A percentile compares a stretch with the other conserved stretches of the same genome.
Conservation (phyloP, 495 filamentous ascomycete genomes). For the Lentithecium fluviatile region DNA sequence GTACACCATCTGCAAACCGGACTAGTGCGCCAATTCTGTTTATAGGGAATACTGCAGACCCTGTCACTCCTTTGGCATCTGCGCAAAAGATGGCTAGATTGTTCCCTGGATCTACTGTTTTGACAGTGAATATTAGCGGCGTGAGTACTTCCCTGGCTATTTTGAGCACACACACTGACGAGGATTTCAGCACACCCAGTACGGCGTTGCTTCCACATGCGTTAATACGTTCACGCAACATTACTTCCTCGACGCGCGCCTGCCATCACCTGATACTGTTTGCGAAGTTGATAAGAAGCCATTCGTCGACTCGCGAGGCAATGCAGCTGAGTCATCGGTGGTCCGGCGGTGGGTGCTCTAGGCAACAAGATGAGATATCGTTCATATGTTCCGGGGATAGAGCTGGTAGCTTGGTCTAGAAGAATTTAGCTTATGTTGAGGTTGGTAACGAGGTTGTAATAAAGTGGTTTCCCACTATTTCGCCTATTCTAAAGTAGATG, state of each 20-base stretch:
- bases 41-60: constrained; percentile 55
- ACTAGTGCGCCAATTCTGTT: constrained; percentile 52
- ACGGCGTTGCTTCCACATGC: background rate
- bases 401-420: too few relatives aligned
- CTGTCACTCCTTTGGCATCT: constrained; percentile 51
- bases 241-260: background rate
- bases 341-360: too few relatives aligned
- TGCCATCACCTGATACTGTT: background rate
- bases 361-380: too few relatives aligned
- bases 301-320: background rate
- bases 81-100: constrained; percentile 47
- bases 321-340: too few relatives aligned
- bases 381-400: too few relatives aligned
- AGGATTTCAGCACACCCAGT: background rate
- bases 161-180: background rate
- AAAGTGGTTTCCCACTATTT: too few relatives aligned
- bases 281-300: background rate
- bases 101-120: constrained; percentile 1
- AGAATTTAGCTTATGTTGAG: too few relatives aligned
- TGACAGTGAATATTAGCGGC: constrained; percentile 1
- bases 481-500: too few relatives aligned
- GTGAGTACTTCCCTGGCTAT: background rate
- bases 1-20: constrained; percentile 50
- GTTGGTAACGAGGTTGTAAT: too few relatives aligned
- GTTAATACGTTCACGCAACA: background rate